Base-by-base conservation (phyloP, 2,329 filamentous ascomycete species). In the Epichloe sp. region DNA sequence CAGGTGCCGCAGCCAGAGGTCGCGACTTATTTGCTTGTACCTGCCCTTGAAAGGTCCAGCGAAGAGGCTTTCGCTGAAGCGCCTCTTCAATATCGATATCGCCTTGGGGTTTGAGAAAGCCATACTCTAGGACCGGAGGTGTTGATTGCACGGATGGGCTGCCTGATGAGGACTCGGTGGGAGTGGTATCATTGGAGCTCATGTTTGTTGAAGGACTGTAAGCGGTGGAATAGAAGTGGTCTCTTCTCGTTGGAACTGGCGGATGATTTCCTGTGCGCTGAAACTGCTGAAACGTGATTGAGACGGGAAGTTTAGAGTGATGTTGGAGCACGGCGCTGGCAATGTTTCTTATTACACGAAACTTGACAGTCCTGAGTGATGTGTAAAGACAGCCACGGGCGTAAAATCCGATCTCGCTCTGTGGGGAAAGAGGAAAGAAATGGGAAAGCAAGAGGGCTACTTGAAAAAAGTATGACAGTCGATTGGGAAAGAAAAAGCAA, bases 21-120 rank as follows among this genome's bases (percentile, higher is more conserved):
- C 57, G 53, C 62, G 64, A 53, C 55, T 60, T 59, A 49, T 66
- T 62, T 48, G 61, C 65, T 26, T 62, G 60, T 19, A 68, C 57
- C 52, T 68, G 59, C 17, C 68, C 68, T 46, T 61, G 60, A 50
- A 69, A 68, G 50, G 62, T 67, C 67, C 60, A 76, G 53, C 60
- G 71, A 53, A 66, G 67, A 2, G 74, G 73, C 50, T 66, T 61
- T 40, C 72, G 68, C 4, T 64, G 59, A 17, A 77, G 68, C 45
- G 73, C 65, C 57, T 72, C 65, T 38, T 66, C 63, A 14, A 77
- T 59, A 49, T 72, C 62, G 37, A 73, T 52, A 10, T 72, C 65
- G 2, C 61, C 55, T 1, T 56, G 46, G 2, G 73, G 72, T 59
- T 70, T 67, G 47, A 71, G 69, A 54, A 68, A 75, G 3, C 61